phyloP scores from a whole-genome alignment of 2,329 filamentous ascomycete species.

The Ambrosiella xylebori region DNA sequence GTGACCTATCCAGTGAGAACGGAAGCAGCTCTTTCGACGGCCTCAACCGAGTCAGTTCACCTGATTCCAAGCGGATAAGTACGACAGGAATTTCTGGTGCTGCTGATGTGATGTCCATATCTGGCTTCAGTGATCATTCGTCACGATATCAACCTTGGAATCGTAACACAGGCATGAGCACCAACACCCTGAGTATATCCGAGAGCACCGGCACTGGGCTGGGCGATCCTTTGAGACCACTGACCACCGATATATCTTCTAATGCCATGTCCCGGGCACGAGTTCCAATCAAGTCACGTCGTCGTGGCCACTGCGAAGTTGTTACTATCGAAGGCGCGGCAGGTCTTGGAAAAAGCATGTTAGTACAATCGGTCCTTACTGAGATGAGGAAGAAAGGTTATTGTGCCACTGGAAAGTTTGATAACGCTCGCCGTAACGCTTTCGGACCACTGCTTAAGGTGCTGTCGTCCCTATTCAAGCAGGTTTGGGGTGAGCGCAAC shows the following conservation, averaged over 20 bases:
- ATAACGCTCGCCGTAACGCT: slow-evolving; percentile 40
- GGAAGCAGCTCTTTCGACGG: slow-evolving; percentile 37
- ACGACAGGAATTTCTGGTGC: background rate
- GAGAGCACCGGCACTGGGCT: slow-evolving; percentile 24
- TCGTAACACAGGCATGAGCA: slow-evolving; percentile 32
- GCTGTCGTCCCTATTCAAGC: slow-evolving; percentile 48
- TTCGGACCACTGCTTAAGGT: slow-evolving; percentile 48
- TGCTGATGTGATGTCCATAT: background rate
- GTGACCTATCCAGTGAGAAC: slow-evolving; percentile 41
- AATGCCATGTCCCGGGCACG: slow-evolving; percentile 30
- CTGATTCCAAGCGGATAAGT: slow-evolving; percentile 5
- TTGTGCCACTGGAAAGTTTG: slow-evolving; percentile 49
- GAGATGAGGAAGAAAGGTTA: slow-evolving; percentile 46
- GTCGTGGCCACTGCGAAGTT: slow-evolving; percentile 46
- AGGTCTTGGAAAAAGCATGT: slow-evolving; percentile 47
- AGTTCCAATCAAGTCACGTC: slow-evolving; percentile 39
- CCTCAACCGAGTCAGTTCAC: slow-evolving; percentile 25
- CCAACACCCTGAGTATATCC: slow-evolving; percentile 29
- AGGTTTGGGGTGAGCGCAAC: slow-evolving; percentile 49
- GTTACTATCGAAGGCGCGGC: slow-evolving; percentile 43
- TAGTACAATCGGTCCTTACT: slow-evolving; percentile 44
- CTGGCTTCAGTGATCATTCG: slow-evolving; percentile 7
- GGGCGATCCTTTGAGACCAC: slow-evolving; percentile 15
- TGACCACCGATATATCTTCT: slow-evolving; percentile 7
- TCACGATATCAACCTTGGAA: slow-evolving; percentile 30